A percentile compares a stretch with the other conserved stretches of the same genome.
These are phyloP conservation scores for Cryptosporidium tyzzeri DNA, from an alignment of 169 alveolate species.

Conservation along the genomic window DNA sequence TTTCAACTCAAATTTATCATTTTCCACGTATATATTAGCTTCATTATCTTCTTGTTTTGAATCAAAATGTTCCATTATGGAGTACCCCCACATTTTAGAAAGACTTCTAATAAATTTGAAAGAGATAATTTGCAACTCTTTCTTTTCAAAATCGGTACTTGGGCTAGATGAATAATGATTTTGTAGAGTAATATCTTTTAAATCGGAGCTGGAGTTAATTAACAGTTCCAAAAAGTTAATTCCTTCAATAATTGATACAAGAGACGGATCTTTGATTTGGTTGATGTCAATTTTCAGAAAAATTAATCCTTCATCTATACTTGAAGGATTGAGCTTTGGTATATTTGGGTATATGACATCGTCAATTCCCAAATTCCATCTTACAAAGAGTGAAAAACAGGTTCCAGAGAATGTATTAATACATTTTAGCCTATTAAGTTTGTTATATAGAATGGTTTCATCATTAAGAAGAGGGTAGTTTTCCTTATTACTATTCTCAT, in stretches of 20 bases:
- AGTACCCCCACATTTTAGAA: slow-evolving; percentile 30
- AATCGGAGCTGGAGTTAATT: neutral
- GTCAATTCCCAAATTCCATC: slow-evolving; percentile 27
- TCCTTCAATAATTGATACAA: slow-evolving; percentile 3
- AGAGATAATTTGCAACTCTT: neutral
- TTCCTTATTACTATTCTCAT: neutral
- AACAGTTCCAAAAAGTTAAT: slow-evolving; percentile 26
- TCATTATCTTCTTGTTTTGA: slow-evolving; percentile 13
- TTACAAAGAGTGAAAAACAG: slow-evolving; percentile 15
- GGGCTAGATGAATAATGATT: neutral
- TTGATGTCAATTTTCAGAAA: slow-evolving; percentile 14
- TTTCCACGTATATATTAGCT: neutral
- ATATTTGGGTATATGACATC: slow-evolving; percentile 30
- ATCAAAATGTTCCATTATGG: slow-evolving; percentile 24
- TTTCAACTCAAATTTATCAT: neutral
- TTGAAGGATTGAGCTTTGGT: slow-evolving; percentile 7
- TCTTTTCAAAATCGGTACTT: neutral
- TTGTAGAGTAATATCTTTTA: neutral
- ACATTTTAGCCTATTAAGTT: neutral
- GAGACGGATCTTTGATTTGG: neutral
- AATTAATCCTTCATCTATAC: slow-evolving; percentile 30
- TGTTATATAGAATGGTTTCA: neutral
- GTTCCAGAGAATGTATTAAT: slow-evolving; percentile 37
- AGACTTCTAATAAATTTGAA: slow-evolving; percentile 19
- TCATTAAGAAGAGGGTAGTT: neutral